Conservation (phyloP, 805 yeast genomes). For the Saturnispora quitensis region DNA sequence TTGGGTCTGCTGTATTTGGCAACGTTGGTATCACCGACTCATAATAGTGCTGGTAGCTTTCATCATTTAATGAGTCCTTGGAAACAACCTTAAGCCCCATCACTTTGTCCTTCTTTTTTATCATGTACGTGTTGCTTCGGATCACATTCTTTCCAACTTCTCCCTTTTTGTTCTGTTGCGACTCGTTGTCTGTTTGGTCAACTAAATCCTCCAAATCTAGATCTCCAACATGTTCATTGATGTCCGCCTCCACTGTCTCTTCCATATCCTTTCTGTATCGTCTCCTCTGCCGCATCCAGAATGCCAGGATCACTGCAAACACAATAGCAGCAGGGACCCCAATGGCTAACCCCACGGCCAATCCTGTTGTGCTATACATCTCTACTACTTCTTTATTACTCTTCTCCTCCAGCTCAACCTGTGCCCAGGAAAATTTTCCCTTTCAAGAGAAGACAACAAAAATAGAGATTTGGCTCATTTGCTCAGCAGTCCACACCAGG, state of each 20-base stretch:
- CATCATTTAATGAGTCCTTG: neutral
- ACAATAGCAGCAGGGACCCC: constrained; percentile 41
- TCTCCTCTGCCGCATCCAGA: constrained; percentile 32
- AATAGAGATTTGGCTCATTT: neutral
- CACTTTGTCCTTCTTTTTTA: constrained; percentile 16
- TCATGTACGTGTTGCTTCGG: constrained; percentile 6
- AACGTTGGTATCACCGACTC: constrained; percentile 28
- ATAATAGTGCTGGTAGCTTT: constrained; percentile 18
- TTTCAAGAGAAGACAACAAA: neutral
- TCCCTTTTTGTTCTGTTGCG: neutral
- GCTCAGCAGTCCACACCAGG: neutral
- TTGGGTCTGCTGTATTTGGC: constrained; percentile 12
- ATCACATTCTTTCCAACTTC: neutral
- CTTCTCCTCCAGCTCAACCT: neutral
- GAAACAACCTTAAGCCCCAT: constrained; percentile 20
- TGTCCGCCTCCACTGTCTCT: constrained; percentile 26
- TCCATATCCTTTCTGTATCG: constrained; percentile 31
- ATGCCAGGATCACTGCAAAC: constrained; percentile 25
- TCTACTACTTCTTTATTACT: neutral
- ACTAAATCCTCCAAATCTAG: constrained; percentile 28
- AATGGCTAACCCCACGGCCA: constrained; percentile 45
- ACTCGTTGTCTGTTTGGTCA: constrained; percentile 7
- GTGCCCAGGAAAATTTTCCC: neutral
- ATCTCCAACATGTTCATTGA: constrained; percentile 30
- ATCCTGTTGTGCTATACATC: constrained; percentile 15